Evolutionary conservation across 805 yeast genomes (phyloP).

Genomic region (Yamadazyma scolyti): DNA sequence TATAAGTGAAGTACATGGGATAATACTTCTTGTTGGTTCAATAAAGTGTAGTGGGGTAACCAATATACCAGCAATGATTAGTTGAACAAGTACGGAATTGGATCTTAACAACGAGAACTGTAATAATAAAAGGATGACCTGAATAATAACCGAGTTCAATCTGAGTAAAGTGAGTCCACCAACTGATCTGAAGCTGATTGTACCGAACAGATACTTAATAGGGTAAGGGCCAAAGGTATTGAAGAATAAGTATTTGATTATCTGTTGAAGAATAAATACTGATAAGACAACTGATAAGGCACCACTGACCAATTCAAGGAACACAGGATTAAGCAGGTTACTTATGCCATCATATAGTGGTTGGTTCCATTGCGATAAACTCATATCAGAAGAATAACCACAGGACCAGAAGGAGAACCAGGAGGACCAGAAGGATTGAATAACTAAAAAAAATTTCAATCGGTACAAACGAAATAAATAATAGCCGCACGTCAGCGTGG

Average conservation of each 20-base stretch:
- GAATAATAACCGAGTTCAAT: slow-evolving; percentile 15
- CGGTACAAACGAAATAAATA: too few relatives aligned
- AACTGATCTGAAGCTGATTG: slow-evolving; percentile 12
- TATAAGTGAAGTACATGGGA: slow-evolving; percentile 35
- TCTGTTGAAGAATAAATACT: slow-evolving; percentile 11
- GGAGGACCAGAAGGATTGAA: too few relatives aligned
- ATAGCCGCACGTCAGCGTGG: too few relatives aligned
- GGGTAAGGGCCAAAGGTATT: slow-evolving; percentile 14
- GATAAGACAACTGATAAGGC: slow-evolving; percentile 6
- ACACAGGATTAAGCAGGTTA: slow-evolving; percentile 29
- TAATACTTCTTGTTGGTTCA: slow-evolving; percentile 38
- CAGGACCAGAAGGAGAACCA: too few relatives aligned
- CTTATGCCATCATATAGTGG: slow-evolving; percentile 21
- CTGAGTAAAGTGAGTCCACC: slow-evolving; percentile 16
- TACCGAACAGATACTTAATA: slow-evolving; percentile 18
- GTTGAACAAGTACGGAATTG: slow-evolving; percentile 5
- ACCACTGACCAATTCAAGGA: slow-evolving; percentile 14
- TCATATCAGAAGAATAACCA: too few relatives aligned
- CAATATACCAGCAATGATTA: slow-evolving; percentile 9
- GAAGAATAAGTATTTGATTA: slow-evolving; percentile 7
- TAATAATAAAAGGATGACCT: slow-evolving; percentile 7
- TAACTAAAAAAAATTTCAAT: too few relatives aligned
- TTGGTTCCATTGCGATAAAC: slow-evolving; percentile 50
- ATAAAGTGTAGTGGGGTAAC: slow-evolving; percentile 41
- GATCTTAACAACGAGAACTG: slow-evolving; percentile 6